Base-by-base conservation (phyloP, 2,329 filamentous ascomycete species). In the Rachicladosporium sp. region DNA sequence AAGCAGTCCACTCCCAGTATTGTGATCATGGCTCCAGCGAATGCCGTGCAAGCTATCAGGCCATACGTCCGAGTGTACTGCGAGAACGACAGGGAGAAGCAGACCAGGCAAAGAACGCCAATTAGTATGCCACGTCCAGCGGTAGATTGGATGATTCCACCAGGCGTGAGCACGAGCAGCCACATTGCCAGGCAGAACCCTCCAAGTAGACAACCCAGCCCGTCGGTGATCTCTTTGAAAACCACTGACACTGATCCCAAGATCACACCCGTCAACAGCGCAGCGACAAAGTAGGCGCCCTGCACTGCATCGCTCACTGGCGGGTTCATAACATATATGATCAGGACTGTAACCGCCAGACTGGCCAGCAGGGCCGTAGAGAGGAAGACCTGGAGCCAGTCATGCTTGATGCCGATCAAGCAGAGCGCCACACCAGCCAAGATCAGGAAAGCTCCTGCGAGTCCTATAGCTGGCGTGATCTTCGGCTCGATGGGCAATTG, bases 1-100 rank as follows among this genome's bases (percentile, higher is more conserved):
- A 89, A 93, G 60, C 86, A 93, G 58, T 96, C 89, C 42, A 95
- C 82, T 2, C 89, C 89, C 2, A 96, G 62, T 10, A 93, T 74
- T 1, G 81, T 69, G 3, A 76, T 76, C 0, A 86, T 94, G 3
- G 86, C 80, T 6, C 89, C 89, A 4, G 77, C 72, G 55, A 95
- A 93, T 0, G 88, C 76, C 9, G 86, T 86, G 35, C 75, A 76
- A 9, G 67, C 67, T 30, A 95, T 89, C 36, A 93, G 64, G 2
- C 78, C 80, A 59, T 89, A 89, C 8, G 77, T 75, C 32, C 86
- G 74, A 0, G 86, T 93, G 54, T 79, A 78, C 35, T 74, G 80
- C 50, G 76, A 86, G 55, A 88, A 86, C 35, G 86, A 91, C 15
- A 87, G 66, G n/a, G 69, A 74, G 54, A 83, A 91, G 1, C 70